These are phyloP conservation scores for Hanseniaspora nectarophila DNA, from an alignment of 805 yeast genomes.

Conservation along the genomic window DNA sequence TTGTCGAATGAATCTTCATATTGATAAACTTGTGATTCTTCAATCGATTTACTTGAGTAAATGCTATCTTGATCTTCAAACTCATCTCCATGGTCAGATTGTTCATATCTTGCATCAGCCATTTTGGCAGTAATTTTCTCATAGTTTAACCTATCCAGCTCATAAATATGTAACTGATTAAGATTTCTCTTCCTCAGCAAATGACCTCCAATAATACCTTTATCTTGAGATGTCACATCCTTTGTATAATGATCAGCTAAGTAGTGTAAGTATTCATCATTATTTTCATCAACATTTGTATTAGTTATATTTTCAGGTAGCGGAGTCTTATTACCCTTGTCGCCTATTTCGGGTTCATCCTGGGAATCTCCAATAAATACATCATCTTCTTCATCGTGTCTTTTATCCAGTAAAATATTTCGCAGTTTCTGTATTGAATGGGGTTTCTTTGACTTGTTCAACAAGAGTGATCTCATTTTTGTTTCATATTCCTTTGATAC, in stretches of 20 bases:
- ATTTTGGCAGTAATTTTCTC: conserved; percentile 10
- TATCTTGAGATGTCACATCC: neutral
- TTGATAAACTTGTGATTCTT: neutral
- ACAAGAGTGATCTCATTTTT: neutral
- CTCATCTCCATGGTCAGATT: neutral
- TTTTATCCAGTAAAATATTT: neutral
- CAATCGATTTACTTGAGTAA: neutral
- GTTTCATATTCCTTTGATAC: neutral
- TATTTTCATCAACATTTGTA: neutral
- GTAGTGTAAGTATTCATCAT: neutral
- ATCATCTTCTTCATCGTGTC: neutral
- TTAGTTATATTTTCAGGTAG: neutral
- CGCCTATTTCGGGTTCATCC: neutral
- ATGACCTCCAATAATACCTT: conserved; percentile 6
- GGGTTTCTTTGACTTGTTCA: neutral
- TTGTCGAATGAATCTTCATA: neutral
- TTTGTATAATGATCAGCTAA: neutral
- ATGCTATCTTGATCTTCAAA: neutral
- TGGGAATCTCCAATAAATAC: neutral
- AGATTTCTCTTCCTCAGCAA: conserved; percentile 9
- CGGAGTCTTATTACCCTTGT: neutral
- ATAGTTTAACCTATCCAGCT: conserved; percentile 11
- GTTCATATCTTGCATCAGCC: conserved; percentile 1
- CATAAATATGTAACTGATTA: conserved; percentile 8
- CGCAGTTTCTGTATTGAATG: neutral